phyloP scores from a whole-genome alignment of 139 green algal genomes.

The Yamagishiella unicocca region DNA sequence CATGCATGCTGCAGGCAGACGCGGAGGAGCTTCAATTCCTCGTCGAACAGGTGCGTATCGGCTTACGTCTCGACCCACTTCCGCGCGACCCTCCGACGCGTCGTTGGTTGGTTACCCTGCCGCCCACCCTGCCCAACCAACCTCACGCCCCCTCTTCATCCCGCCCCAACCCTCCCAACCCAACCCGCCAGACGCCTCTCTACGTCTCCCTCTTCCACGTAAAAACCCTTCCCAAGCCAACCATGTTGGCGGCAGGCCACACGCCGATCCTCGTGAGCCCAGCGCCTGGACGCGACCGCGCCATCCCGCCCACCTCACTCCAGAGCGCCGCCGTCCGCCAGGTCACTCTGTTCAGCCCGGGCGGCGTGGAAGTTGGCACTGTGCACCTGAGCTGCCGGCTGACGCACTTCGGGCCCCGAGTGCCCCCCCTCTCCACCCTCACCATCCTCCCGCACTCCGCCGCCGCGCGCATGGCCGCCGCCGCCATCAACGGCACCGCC shows the following conservation, averaged over 20 bases:
- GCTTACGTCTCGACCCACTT: neutral
- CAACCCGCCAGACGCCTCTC: conserved; percentile 34
- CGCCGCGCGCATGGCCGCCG: neutral
- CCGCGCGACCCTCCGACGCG: neutral
- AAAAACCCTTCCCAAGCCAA: conserved; percentile 49
- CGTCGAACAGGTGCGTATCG: conserved; percentile 38
- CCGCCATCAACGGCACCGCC: neutral
- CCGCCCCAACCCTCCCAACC: neutral
- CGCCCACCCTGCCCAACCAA: conserved; percentile 13
- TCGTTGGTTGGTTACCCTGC: too few relatives aligned
- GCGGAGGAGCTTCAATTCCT: conserved; percentile 46
- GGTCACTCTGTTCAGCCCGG: conserved; percentile 26
- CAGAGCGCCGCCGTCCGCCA: conserved; percentile 18
- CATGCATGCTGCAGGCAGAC: conserved; percentile 45
- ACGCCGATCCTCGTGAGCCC: conserved; percentile 53
- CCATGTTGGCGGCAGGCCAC: conserved; percentile 41
- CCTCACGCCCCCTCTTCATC: neutral
- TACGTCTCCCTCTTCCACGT: conserved; percentile 56
- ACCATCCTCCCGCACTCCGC: conserved; percentile 16
- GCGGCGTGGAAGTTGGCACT: conserved; percentile 13
- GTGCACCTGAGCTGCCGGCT: conserved; percentile 45
- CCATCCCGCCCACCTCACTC: neutral
- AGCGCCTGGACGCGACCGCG: neutral
- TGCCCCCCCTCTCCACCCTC: conserved; percentile 39
- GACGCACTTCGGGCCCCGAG: conserved; percentile 28